These are phyloP conservation scores for Trichosporon ovoides DNA, from an alignment of 1,284 basidiomycete species.

Conservation along the genomic window DNA sequence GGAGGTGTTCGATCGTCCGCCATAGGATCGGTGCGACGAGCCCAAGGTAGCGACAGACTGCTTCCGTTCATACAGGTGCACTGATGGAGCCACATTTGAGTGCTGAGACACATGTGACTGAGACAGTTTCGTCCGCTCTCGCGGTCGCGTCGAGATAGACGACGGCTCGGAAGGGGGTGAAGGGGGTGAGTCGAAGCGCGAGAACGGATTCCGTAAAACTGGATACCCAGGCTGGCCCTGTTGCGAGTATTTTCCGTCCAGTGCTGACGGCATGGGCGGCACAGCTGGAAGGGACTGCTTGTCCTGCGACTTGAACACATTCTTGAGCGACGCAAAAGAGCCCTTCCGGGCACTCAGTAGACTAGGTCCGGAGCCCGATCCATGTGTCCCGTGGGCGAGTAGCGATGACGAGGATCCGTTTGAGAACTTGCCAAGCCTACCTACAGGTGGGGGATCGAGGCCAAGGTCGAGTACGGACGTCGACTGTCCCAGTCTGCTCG, in stretches of 20 bases:
- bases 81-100: conserved; percentile 4
- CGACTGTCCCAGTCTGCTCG: conserved; percentile 6
- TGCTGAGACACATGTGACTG: conserved; percentile 3
- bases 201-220: conserved; percentile 45
- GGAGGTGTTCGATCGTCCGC: conserved; percentile 37
- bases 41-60: conserved; percentile 31
- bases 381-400: conserved; percentile 22
- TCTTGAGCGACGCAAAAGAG: conserved; percentile 75
- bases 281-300: conserved; percentile 19
- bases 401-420: conserved; percentile 51
- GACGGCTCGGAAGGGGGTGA: conserved; percentile 23
- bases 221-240: conserved; percentile 32
- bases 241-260: conserved; percentile 24
- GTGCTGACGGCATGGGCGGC: conserved; percentile 32
- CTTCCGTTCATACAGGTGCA: conserved; percentile 27
- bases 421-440: conserved; percentile 36
- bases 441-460: conserved; percentile 2
- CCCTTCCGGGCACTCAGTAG: conserved; percentile 62
- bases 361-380: conserved; percentile 13
- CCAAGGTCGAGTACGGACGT: conserved; percentile 14
- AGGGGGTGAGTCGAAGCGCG: conserved; percentile 33
- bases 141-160: neutral
- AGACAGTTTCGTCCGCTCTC: neutral
- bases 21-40: conserved; percentile 34
- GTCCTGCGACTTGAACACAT: conserved; percentile 64